Base-by-base conservation (phyloP, 2,329 filamentous ascomycete genomes). In the Leptosphaerulina australis region DNA sequence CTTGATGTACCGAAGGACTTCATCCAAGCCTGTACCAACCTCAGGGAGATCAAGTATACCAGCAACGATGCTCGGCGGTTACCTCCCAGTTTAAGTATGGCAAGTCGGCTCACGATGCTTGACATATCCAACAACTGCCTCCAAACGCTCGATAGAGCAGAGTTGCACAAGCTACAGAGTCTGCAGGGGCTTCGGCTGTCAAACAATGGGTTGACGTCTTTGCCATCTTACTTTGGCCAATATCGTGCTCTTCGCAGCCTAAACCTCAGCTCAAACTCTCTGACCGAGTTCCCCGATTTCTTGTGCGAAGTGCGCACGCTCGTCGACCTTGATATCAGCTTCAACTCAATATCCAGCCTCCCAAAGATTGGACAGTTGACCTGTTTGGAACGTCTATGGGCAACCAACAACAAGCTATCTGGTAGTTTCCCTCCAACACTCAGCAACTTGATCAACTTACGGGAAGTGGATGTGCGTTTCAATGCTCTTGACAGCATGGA, bases 1-100 rank as follows among this genome's bases (percentile, higher is more conserved):
- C 80, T 99, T 21, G 91, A 97, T 63, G 86, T 99, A 11, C 94
- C 94, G 0, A 91, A 91, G 67, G 94, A 99, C 72, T 99, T 99
- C 69, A 92, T 99, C 46, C 91, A 96, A 70, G 89, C 90, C 21
- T 99, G 94, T 75, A 86, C 88, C 61, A 91, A 93, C 66, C 78
- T 99, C 15, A 86, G 93, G 40, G 94, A 99, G 71, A 94, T 99
- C 79, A 96, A 95, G 67, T 99, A 88, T 73, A 91, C 90, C 62
- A 93, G 91, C 68, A 97, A 97, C 64, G 94, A 99, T 71, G 90
- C 92, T 2, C 86, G 89, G 71, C 87, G 88, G 64, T 77, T 99
- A 18, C 94, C 94, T 3, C 82, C 86, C 5, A 97, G 92, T 70
- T 81, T 99, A 44, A 86, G 88, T 57, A 81, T 92, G 61, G 93